A percentile compares a stretch with the other conserved stretches of the same genome.
Conservation (phyloP, 495 filamentous ascomycete species). For the Tuber brumale region DNA sequence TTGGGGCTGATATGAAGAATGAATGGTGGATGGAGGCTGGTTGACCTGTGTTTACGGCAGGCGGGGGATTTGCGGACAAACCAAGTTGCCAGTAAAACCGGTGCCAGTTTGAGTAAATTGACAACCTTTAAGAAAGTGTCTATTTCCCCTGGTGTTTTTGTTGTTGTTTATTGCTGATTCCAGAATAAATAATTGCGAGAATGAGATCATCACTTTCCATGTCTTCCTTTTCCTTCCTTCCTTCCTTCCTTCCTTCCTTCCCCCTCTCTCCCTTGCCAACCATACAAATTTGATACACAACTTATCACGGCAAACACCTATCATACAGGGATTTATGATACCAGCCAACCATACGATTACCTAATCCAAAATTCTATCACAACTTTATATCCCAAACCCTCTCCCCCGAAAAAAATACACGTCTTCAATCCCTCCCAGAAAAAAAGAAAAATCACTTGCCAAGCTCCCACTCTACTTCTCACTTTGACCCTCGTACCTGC, state of each 20-base stretch:
- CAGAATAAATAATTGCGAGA: neutral
- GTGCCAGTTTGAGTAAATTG: neutral
- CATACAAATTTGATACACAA: neutral
- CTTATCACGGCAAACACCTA: neutral
- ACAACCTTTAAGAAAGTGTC: neutral
- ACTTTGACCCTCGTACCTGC: neutral
- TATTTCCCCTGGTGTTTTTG: neutral
- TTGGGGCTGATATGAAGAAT: constrained; percentile 2
- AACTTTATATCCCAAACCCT: neutral
- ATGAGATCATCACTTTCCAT: neutral
- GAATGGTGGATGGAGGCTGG: neutral
- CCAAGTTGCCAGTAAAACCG: neutral
- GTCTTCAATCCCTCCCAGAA: neutral
- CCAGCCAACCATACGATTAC: neutral
- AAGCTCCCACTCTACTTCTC: neutral
- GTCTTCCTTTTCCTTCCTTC: neutral
- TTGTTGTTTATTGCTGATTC: neutral
- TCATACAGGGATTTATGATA: neutral
- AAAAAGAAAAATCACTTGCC: neutral
- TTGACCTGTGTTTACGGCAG: neutral
- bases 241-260: neutral
- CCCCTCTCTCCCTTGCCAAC: neutral
- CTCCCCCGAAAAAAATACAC: neutral
- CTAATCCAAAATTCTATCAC: neutral
- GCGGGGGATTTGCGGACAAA: neutral